Base-by-base conservation (phyloP, 495 filamentous ascomycete species). In the Aspergillus bridgeri region DNA sequence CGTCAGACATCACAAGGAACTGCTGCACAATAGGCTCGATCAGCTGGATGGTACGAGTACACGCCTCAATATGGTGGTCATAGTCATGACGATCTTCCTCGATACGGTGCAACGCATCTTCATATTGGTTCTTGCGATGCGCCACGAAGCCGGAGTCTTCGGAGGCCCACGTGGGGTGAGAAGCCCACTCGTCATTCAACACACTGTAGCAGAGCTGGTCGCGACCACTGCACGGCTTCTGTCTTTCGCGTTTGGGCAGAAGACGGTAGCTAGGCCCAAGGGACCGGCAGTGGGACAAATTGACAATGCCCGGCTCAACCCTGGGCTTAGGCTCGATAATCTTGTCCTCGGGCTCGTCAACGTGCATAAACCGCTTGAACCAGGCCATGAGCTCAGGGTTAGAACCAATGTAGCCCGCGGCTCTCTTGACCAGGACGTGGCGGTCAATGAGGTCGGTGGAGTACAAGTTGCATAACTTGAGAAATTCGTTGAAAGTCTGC, bases 41-140 rank as follows among this genome's bases (percentile, higher is more conserved):
- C 3, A 98, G 82, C 69, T 97, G 92, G 60, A 99, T 93, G 24
- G 92, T 96, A 53, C 95, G 89, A 21, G 83, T 81, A 65, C 92
- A 96, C 13, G 91, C 90, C 73, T 98, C 95, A 56, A 99, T 95
- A 71, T 96, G 94, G 71, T 92, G 95, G 67, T 99, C 95, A 69
- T 99, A 99, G 68, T 99, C 95, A 67, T 99, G 95, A 15, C 95
- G 85, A 66, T 99, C 95, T 67, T 99, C 95, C 73, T 99, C 95
- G 59, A 98, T 96, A 17, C 94, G 84, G 63, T 98, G 95, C 42
- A 98, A 83, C 33, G 86, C 86, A 67, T 99, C 95, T 70, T 99
- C 95, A 57, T 84, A 93, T 20, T 83, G 80, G 65, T 98, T 99
- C 82, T 99, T 99, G 44, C 92, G 82, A 75, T 99, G 95, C 3